Evolutionary conservation across 495 filamentous ascomycete species (phyloP), one percentile per base, ranked within the genome.

Genomic region (Tirmania nivea): DNA sequence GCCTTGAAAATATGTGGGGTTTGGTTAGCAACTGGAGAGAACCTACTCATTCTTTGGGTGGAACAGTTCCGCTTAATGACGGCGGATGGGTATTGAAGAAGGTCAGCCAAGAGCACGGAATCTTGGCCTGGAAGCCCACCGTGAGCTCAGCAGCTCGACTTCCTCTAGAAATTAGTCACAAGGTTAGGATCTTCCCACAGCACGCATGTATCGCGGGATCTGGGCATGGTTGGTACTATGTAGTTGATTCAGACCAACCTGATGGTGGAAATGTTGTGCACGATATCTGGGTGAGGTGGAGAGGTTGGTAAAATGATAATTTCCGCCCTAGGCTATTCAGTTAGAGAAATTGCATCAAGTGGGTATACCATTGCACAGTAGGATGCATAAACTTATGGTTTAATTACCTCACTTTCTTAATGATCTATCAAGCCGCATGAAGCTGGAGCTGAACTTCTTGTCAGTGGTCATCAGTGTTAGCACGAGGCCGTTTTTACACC

Each of bases 131-230:
- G 68, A 58, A 56, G 10, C 57, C 53, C 14, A 19, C 3, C 14
- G 39, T 45, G 12, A 8, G 9, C 17, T 31, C 25, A 31, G 39
- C 12, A 8, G 14, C 14, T 14, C 39, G 39, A 8, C 39, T 19
- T 14, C 5, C 17, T 57, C 62, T 83, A 69, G 71, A 77, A 59
- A 67, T 78, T 21, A 80, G 79, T 9, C 65, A 77, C 59, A 74
- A 77, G 52, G 71, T 90, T 21, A 71, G 79, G 50, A 69, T 93
- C 10, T 89, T 79, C 74, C 85, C 86, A 0, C 92, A 92, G 60
- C 87, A 94, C 67, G 75, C 83, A 39, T 93, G 87, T 60, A 80
- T 90, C 51, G 76, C 84, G 5, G 80, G 82, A 0, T 79, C 78
- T 0, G 76, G 76, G 2, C 81, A 78, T 64, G 78, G 75, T 8